Conservation (phyloP, 73 alveolate species). For the Paramecium biaurelia region DNA sequence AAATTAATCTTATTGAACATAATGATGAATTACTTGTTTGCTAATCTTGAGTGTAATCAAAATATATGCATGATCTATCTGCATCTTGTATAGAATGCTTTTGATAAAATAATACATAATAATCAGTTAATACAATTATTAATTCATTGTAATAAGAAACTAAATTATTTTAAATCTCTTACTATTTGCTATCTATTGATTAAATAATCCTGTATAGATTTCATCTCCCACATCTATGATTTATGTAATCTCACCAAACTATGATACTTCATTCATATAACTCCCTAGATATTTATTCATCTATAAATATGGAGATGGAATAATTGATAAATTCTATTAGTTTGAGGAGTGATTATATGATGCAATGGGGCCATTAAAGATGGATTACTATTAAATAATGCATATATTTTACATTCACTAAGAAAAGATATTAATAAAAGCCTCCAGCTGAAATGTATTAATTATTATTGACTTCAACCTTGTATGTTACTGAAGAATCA, state of each 20-base stretch:
- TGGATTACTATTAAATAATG: neutral
- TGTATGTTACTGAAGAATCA: neutral
- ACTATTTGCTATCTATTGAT: neutral
- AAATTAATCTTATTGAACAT: neutral
- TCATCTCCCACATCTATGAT: neutral
- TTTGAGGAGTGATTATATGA: neutral
- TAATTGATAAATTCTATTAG: neutral
- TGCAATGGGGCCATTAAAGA: neutral
- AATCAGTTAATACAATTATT: neutral
- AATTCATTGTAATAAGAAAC: neutral
- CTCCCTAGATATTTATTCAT: neutral
- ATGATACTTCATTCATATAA: neutral
- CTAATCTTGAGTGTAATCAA: neutral
- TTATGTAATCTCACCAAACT: neutral
- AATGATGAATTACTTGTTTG: neutral
- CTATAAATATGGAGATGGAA: neutral
- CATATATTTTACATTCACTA: neutral
- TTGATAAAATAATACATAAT: neutral
- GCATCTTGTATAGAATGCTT: neutral
- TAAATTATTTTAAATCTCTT: neutral
- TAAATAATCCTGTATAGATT: neutral
- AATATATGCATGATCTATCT: neutral
- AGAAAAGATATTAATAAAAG: neutral
- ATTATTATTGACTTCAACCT: neutral
- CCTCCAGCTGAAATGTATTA: neutral